phyloP scores from a whole-genome alignment of 2,329 filamentous ascomycete genomes.

The Aspergillus hortae region DNA sequence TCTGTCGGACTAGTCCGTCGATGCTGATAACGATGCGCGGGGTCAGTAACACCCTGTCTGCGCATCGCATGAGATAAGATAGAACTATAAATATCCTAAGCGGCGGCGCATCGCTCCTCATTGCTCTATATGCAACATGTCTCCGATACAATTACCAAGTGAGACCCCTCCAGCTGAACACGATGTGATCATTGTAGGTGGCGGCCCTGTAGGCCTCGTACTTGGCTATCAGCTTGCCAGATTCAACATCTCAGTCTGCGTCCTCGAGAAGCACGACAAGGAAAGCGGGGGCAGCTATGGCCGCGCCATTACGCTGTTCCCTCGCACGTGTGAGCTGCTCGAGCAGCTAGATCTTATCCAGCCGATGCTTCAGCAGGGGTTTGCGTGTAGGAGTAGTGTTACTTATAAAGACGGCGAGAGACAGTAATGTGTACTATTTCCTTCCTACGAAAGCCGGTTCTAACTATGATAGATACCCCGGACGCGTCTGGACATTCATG shows the following conservation, averaged over 20 bases:
- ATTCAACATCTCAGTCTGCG: conserved; percentile 45
- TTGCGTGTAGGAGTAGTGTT: conserved; percentile 25
- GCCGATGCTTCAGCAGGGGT: conserved; percentile 59
- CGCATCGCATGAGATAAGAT: neutral
- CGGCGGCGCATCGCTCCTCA: too few species aligned
- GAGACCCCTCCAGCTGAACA: neutral
- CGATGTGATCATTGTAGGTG: conserved; percentile 43
- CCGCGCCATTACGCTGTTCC: conserved; percentile 42
- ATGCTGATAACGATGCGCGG: neutral
- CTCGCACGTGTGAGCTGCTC: conserved; percentile 47
- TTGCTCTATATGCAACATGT: neutral
- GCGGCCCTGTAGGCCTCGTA: conserved; percentile 42
- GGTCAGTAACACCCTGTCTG: neutral
- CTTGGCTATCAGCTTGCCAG: conserved; percentile 44
- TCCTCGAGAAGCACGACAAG: conserved; percentile 43
- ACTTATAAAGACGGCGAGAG: conserved; percentile 31
- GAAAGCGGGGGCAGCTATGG: conserved; percentile 47
- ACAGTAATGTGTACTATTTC: neutral
- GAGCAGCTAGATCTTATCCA: conserved; percentile 40
- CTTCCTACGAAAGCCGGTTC: neutral
- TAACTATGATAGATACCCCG: neutral
- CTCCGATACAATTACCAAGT: neutral
- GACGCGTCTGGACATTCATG: conserved; percentile 24
- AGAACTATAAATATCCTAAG: neutral
- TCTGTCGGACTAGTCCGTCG: neutral